phyloP scores from a whole-genome alignment of 176 grass and related monocot species.

The Thalia dealbata region DNA sequence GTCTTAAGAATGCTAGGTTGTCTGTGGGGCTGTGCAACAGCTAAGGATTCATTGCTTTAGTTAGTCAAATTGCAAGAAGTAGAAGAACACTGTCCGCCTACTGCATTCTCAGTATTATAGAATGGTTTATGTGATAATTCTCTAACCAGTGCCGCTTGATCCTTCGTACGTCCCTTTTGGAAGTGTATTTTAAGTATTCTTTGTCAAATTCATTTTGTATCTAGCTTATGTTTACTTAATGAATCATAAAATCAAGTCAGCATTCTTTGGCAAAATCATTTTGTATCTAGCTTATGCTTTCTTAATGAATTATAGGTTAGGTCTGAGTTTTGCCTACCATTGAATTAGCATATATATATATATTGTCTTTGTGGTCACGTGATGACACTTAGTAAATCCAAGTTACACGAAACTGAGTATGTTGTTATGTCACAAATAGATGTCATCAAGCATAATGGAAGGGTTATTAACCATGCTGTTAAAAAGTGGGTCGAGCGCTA shows the following conservation, averaged over 20 bases:
- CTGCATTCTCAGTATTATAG: background rate
- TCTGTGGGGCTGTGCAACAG: background rate
- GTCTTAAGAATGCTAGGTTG: background rate
- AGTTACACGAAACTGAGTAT: background rate
- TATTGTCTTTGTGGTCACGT: no score
- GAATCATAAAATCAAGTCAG: no score
- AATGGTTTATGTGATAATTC: background rate
- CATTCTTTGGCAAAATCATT: no score
- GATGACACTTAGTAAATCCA: background rate
- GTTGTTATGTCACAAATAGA: conserved; percentile 32
- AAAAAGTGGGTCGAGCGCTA: conserved; percentile 83
- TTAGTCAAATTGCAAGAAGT: background rate
- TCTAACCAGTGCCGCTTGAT: background rate
- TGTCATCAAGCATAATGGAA: conserved; percentile 72
- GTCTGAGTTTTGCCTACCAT: no score
- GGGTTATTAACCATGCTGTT: conserved; percentile 60
- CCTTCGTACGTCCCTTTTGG: background rate
- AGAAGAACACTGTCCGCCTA: background rate
- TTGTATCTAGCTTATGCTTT: background rate
- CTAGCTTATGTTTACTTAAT: no score
- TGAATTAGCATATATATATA: no score
- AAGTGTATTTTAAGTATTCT: background rate
- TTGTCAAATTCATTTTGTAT: background rate
- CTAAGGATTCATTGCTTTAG: background rate
- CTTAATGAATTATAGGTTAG: background rate